Conservation (phyloP, 441 rosid genomes). For the Aleurites moluccanus region DNA sequence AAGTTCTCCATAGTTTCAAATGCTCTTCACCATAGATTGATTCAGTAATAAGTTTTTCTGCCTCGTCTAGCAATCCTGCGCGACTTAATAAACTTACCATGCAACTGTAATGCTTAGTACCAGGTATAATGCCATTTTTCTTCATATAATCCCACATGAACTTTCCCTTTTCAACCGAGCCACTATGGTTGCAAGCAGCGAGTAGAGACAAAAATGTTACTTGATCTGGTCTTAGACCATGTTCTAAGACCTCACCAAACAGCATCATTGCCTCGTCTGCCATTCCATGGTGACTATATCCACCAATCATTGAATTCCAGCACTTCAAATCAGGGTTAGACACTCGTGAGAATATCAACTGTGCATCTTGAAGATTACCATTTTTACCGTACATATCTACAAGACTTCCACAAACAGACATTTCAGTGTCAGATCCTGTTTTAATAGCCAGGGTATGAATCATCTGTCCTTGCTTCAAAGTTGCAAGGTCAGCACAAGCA, state of each 20-base stretch:
- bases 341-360: constrained; percentile 46
- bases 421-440: constrained; percentile 49
- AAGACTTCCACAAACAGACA: constrained; percentile 70
- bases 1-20: constrained; percentile 76
- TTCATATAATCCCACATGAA: constrained; percentile 65
- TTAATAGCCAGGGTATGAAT: constrained; percentile 63
- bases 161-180: constrained; percentile 61
- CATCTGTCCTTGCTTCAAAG: constrained; percentile 70
- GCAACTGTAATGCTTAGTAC: constrained; percentile 83
- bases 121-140: constrained; percentile 49
- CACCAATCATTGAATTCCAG: constrained; percentile 85
- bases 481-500: constrained; percentile 75
- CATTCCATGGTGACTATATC: constrained; percentile 76
- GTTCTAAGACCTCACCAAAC: constrained; percentile 43
- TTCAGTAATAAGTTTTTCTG: constrained; percentile 49
- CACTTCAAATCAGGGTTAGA: constrained; percentile 73
- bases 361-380: constrained; percentile 56
- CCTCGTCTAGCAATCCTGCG: constrained; percentile 67
- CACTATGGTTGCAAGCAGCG: constrained; percentile 78
- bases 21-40: constrained; percentile 39
- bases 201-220: constrained; percentile 73
- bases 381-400: constrained; percentile 84
- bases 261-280: constrained; percentile 53
- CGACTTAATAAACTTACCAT: constrained; percentile 75
- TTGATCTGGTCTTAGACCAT: constrained; percentile 56